Conservation (phyloP, 441 rosid species). For the Sinapis alba region DNA sequence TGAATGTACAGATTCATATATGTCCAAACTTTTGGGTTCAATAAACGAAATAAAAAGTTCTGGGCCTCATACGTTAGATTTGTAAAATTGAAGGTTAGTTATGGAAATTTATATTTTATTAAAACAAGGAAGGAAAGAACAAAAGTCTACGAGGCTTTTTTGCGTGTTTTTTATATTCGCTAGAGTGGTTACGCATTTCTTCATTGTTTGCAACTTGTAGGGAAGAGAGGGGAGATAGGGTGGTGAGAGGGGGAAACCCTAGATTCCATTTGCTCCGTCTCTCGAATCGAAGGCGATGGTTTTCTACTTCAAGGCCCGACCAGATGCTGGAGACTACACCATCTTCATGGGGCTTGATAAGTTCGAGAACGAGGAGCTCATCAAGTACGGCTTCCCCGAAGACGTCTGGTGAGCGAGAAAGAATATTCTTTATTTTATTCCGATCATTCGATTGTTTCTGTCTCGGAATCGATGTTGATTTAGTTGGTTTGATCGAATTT, state of each 20-base stretch:
- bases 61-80: neutral
- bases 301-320: conserved; percentile 92
- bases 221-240: conserved; percentile 14
- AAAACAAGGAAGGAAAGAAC: neutral
- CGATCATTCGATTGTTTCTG: neutral
- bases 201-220: neutral
- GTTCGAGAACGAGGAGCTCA: conserved; percentile 99
- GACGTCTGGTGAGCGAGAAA: conserved; percentile 66
- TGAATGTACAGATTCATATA: neutral
- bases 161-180: neutral
- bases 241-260: conserved; percentile 37
- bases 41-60: neutral
- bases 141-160: neutral
- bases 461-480: neutral
- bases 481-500: neutral
- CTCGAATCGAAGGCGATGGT: conserved; percentile 58
- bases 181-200: conserved; percentile 34
- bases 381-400: conserved; percentile 97
- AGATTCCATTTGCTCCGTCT: conserved; percentile 31
- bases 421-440: neutral
- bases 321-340: conserved; percentile 98
- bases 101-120: neutral
- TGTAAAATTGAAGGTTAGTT: neutral
- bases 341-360: conserved; percentile 99
- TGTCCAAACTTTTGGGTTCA: neutral